Base-by-base conservation (phyloP, 1,284 basidiomycete genomes). In the Sporisorium scitamineum region DNA sequence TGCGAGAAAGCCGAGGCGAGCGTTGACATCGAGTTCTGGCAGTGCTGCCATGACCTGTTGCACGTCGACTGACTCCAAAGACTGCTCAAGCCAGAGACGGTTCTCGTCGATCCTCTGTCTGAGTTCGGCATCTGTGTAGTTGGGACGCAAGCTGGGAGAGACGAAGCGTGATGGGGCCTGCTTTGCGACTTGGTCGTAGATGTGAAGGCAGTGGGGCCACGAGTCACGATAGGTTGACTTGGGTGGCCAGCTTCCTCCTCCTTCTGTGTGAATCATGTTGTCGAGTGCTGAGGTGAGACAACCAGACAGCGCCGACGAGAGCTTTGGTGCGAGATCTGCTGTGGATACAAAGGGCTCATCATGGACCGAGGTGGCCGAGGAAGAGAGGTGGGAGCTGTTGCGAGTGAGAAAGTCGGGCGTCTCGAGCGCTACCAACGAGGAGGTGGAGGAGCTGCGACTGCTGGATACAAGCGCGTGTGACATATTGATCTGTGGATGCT, bases 171-270 rank as follows among this genome's bases (percentile, higher is more conserved):
- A 67, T 34, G 72, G 72, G 22, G 66, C 66, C 27, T 75, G 62
- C 9, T 32, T 57, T 11, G 72, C 66, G 2, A 75, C 63, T 5
- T 51, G n/a, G 42, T 75, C 55, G 50, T 75, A 75, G 34, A 61
- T 57, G 32, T 66, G 67, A 54, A 75, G 72, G 32, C 60, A 70
- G 6, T 13, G n/a, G 7, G 72, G 72, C 72, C 72, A 75, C 41
- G 72, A 70, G 34, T 62, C 55, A 26, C 60, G 66, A 56, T 75
- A 75, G 20, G 72, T 70, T 14, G 72, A 51, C 14, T 48, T 65
- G 24, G 72, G 72, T 57, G 72, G 72, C 72, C 72, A 75, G 32
- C 62, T 62, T 48, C 72, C 72, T 29, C 66, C 72, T 27, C 72
- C 72, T 50, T 75, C 72, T 20, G 48, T 61, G 18, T 48, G 58